Base-by-base conservation (phyloP, 2,329 filamentous ascomycete genomes). In the Metarhizium anisopliae region DNA sequence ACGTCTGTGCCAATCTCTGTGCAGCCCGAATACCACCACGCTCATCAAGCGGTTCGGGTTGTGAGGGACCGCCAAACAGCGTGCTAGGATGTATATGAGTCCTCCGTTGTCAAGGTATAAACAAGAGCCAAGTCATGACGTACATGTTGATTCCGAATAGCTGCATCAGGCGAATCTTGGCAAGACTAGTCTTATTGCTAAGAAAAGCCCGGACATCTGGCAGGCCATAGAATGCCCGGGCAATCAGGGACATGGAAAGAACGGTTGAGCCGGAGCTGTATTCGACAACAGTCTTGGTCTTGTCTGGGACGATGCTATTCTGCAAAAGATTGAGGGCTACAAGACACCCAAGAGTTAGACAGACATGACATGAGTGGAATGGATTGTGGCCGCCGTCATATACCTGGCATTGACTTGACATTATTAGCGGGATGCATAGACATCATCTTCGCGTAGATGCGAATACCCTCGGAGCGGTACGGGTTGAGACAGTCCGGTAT, bases 391-490 rank as follows among this genome's bases (percentile, higher is more conserved):
- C 25, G 25, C 25, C 25, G 25, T 25, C 25, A 25, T 25, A 25
- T 51, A 55, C 53, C 53, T 61, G 82, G 82, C 68, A 85, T 74
- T n/a, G 78, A 76, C 63, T 85, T 85, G 60, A 85, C 79, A 52
- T 85, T 85, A 56, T 84, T 79, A 13, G 81, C 79, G 1, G 82
- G 82, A 58, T 80, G 78, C 70, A 78, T 77, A 2, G 79, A 81
- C 75, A 85, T 80, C 77, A 85, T 81, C 67, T 85, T 85, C 32
- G 82, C 82, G 58, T 83, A 84, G 58, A 85, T 83, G 20, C 80
- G 77, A 3, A 85, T 77, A 1, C 79, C 79, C 75, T 85, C 76
- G 18, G 73, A 58, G 51, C 76, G 70, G 59, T 77, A 82, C 0
- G 81, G 80, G 58, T 85, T 85, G 51, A 85, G 70, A 43, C 69